Percentiles rank a stretch among this genome's conserved stretches.
phyloP scores from a whole-genome alignment of 2,329 filamentous ascomycete genomes.

The Colletotrichum coccodes region DNA sequence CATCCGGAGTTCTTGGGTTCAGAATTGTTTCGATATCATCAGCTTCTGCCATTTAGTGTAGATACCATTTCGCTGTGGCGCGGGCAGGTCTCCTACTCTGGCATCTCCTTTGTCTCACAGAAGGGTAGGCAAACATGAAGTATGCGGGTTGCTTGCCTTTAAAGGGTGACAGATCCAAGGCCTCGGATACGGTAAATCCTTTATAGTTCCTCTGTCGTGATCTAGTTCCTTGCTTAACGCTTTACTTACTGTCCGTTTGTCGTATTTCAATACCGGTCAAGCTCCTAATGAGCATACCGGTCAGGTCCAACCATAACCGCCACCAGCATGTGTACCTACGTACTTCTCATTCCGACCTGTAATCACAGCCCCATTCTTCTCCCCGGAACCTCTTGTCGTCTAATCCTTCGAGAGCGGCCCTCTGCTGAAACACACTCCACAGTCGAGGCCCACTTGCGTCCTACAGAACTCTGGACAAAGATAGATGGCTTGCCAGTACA shows the following conservation, averaged over 20 bases:
- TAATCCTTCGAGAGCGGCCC: constrained; percentile 32
- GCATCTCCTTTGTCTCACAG: neutral
- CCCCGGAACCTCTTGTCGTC: constrained; percentile 37
- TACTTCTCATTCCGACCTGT: constrained; percentile 39
- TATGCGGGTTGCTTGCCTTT: no score
- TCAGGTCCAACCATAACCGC: neutral
- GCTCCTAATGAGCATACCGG: neutral
- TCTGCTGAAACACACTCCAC: constrained; percentile 33
- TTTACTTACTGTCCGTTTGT: neutral
- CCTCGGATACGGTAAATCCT: neutral
- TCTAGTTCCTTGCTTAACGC: no score
- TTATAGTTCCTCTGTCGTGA: no score
- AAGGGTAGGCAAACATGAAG: neutral
- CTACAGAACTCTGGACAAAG: constrained; percentile 20
- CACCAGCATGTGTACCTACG: constrained; percentile 41
- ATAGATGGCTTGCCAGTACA: neutral
- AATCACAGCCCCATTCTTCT: constrained; percentile 40
- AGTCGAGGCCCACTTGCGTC: constrained; percentile 33
- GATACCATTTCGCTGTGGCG: neutral
- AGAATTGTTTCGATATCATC: neutral
- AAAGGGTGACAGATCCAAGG: neutral
- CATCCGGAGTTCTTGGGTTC: neutral
- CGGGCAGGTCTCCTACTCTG: neutral
- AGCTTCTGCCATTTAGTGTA: no score
- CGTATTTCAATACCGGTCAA: neutral